phyloP scores from a whole-genome alignment of 2,329 filamentous ascomycete species.

The Triangularia setosa region DNA sequence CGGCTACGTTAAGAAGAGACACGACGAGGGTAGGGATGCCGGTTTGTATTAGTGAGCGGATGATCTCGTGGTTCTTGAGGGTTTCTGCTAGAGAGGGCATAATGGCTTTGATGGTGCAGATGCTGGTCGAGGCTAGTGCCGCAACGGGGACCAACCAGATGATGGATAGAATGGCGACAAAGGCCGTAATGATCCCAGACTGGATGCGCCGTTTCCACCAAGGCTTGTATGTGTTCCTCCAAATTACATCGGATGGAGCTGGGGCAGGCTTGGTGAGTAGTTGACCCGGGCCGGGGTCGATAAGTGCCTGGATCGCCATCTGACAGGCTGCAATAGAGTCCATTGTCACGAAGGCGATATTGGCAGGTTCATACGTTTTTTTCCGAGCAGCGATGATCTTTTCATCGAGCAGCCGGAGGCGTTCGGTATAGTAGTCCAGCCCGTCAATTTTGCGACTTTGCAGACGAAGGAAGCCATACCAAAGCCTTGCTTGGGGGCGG shows the following conservation, averaged over 20 bases:
- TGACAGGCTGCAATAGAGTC: constrained; percentile 88
- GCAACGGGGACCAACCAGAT: constrained; percentile 85
- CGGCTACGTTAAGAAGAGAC: constrained; percentile 81
- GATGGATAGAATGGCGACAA: constrained; percentile 78
- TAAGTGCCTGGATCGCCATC: constrained; percentile 92
- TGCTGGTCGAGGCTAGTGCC: constrained; percentile 72
- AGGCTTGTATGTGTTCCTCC: constrained; percentile 86
- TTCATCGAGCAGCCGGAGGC: constrained; percentile 73
- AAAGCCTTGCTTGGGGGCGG: constrained; percentile 67
- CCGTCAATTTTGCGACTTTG: constrained; percentile 75
- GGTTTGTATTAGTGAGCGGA: constrained; percentile 76
- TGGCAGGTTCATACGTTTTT: constrained; percentile 71
- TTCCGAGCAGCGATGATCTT: constrained; percentile 66
- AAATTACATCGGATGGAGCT: constrained; percentile 87
- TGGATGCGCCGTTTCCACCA: constrained; percentile 69
- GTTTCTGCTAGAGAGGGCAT: constrained; percentile 66
- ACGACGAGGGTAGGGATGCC: constrained; percentile 81
- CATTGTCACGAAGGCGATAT: constrained; percentile 95
- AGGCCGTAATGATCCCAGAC: constrained; percentile 77
- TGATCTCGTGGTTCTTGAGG: constrained; percentile 64
- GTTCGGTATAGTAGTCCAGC: constrained; percentile 91
- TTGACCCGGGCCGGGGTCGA: constrained; percentile 84
- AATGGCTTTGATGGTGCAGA: constrained; percentile 72
- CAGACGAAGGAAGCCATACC: constrained; percentile 73
- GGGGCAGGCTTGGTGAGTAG: constrained; percentile 83